Evolutionary conservation across 106 monocot species (phyloP).

Genomic region (Acanthochlamys bracteata): DNA sequence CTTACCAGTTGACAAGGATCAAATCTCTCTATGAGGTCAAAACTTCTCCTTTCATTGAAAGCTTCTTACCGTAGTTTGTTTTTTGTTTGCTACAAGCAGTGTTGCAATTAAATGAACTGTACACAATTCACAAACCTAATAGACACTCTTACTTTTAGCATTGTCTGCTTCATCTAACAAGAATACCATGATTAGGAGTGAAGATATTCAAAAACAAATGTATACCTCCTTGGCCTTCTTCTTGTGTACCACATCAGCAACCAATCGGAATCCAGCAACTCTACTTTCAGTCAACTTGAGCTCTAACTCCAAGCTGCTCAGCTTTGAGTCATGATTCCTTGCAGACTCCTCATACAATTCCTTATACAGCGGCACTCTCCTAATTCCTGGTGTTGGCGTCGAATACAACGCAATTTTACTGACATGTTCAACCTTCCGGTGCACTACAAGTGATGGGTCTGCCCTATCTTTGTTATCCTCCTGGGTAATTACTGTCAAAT

Average conservation of each 20-base stretch:
- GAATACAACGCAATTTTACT: constrained; percentile 15
- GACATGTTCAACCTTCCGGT: constrained; percentile 8
- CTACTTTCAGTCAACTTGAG: constrained; percentile 45
- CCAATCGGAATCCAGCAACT: constrained; percentile 19
- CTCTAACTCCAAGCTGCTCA: constrained; percentile 50
- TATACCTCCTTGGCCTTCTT: constrained; percentile 40
- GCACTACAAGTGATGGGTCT: background rate
- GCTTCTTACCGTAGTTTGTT: too few relatives aligned
- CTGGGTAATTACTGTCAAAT: constrained; percentile 17
- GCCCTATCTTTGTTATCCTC: constrained; percentile 2
- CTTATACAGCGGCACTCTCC: constrained; percentile 51
- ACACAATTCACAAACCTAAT: too few relatives aligned
- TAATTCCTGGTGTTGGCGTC: constrained; percentile 3
- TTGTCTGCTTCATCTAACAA: too few relatives aligned
- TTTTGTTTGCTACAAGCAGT: too few relatives aligned
- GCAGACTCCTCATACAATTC: constrained; percentile 44
- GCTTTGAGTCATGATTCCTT: constrained; percentile 27
- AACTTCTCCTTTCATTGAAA: too few relatives aligned
- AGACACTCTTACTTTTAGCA: too few relatives aligned
- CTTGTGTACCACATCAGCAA: constrained; percentile 3
- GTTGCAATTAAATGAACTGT: too few relatives aligned
- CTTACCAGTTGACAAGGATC: too few relatives aligned
- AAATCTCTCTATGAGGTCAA: too few relatives aligned
- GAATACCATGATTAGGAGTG: too few relatives aligned
- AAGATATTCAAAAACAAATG: too few relatives aligned